phyloP scores from a whole-genome alignment of 805 yeast species.

The Maudiozyma bulderi region DNA sequence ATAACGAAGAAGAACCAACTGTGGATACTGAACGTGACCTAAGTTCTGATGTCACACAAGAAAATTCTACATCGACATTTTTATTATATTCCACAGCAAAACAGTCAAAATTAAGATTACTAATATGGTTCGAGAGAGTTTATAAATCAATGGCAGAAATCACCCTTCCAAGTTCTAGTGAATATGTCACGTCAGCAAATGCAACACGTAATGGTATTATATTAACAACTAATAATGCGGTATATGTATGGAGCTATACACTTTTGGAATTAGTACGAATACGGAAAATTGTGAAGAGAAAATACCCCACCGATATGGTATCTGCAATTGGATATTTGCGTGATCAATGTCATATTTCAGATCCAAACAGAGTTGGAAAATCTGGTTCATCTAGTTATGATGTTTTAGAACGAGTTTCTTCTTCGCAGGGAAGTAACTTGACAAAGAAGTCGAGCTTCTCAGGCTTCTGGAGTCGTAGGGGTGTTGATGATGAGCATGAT shows the following conservation, averaged over 20 bases:
- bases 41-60: background rate
- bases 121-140: slow-evolving; percentile 23
- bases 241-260: slow-evolving; percentile 20
- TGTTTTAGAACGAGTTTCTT: slow-evolving; percentile 1
- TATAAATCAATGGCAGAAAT: slow-evolving; percentile 21
- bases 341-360: background rate
- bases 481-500: background rate
- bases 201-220: slow-evolving; percentile 12
- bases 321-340: slow-evolving; percentile 13
- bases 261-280: slow-evolving; percentile 9
- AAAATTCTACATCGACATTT: slow-evolving; percentile 10
- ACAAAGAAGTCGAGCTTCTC: slow-evolving; percentile 15
- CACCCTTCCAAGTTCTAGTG: slow-evolving; percentile 12
- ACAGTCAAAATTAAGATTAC: slow-evolving; percentile 15
- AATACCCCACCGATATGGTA: slow-evolving; percentile 15
- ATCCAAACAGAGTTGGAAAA: background rate
- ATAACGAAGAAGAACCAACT: background rate
- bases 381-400: slow-evolving; percentile 3
- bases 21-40: background rate
- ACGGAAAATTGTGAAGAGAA: slow-evolving; percentile 15
- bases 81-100: slow-evolving; percentile 14
- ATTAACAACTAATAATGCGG: slow-evolving; percentile 15
- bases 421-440: slow-evolving; percentile 6
- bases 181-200: slow-evolving; percentile 13
- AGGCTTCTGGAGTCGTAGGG: slow-evolving; percentile 13